Conservation (phyloP, 2,329 filamentous ascomycete genomes). For the Dothiorella sarmentorum region DNA sequence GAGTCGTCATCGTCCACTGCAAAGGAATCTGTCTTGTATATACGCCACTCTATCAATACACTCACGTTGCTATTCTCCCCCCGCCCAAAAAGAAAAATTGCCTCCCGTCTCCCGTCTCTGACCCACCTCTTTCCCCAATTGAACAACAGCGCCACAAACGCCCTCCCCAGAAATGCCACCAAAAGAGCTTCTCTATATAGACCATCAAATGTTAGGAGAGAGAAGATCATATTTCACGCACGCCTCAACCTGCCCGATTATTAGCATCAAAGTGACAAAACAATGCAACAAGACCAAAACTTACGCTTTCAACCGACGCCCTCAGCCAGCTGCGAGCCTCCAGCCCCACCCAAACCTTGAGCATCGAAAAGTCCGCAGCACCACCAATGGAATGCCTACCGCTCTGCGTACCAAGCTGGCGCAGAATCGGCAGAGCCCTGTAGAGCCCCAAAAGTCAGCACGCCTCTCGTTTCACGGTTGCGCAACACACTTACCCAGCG, state of each 20-base stretch:
- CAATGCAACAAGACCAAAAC: slow-evolving; percentile 32
- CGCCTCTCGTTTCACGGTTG: background rate
- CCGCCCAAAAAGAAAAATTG: too few relatives aligned
- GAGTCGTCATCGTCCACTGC: background rate
- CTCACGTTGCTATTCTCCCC: background rate
- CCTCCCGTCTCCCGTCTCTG: background rate
- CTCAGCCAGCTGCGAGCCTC: slow-evolving; percentile 87
- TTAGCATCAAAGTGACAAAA: background rate
- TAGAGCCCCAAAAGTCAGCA: background rate
- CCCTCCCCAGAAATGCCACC: too few relatives aligned
- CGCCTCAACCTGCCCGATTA: slow-evolving; percentile 64
- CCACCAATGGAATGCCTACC: slow-evolving; percentile 48
- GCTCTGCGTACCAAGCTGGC: slow-evolving; percentile 78
- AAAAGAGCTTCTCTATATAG: background rate
- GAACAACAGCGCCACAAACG: background rate
- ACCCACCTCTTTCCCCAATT: background rate
- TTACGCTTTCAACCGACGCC: slow-evolving; percentile 81
- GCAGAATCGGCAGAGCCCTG: slow-evolving; percentile 83
- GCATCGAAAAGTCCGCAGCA: slow-evolving; percentile 61
- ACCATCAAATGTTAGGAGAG: slow-evolving; percentile 73
- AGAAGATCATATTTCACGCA: slow-evolving; percentile 90
- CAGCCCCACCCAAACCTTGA: slow-evolving; percentile 86
- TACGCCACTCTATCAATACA: background rate
- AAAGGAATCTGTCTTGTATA: background rate
- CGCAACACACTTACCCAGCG: slow-evolving; percentile 52